Percentiles rank a stretch among this genome's conserved stretches.
These are phyloP conservation scores for Taphrina wiesneri DNA, from an alignment of 1,139 yeast genomes.

Conservation along the genomic window DNA sequence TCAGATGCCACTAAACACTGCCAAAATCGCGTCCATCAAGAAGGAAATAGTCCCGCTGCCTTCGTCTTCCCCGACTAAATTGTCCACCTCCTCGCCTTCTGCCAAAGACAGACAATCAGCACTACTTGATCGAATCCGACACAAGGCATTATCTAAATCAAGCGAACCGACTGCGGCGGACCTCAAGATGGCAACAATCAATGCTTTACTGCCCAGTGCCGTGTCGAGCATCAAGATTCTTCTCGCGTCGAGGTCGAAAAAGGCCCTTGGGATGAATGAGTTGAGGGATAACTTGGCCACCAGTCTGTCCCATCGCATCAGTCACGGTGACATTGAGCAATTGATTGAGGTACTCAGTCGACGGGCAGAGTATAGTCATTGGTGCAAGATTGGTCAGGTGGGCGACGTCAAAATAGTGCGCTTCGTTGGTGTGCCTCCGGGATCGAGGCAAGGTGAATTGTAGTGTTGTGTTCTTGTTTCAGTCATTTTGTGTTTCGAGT, in stretches of 20 bases:
- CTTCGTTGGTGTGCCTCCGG: slow-evolving; percentile 21
- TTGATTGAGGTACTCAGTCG: slow-evolving; percentile 1
- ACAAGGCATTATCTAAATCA: slow-evolving; percentile 11
- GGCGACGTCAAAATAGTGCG: slow-evolving; percentile 24
- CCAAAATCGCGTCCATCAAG: not conserved
- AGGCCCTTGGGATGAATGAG: slow-evolving; percentile 23
- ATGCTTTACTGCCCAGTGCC: slow-evolving; percentile 23
- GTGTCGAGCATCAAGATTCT: slow-evolving; percentile 25
- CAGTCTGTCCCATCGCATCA: slow-evolving; percentile 19
- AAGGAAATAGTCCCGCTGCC: not conserved
- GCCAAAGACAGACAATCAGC: slow-evolving; percentile 25
- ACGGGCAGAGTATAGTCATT: not conserved
- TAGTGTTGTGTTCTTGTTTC: not conserved
- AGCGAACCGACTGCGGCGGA: slow-evolving; percentile 6
- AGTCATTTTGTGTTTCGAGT: not conserved
- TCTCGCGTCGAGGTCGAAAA: slow-evolving; percentile 11
- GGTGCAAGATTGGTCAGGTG: slow-evolving; percentile 28
- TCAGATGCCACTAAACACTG: not conserved
- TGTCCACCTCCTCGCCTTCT: slow-evolving; percentile 5
- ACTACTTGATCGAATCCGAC: slow-evolving; percentile 12
- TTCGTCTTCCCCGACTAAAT: not conserved
- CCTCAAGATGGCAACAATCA: slow-evolving; percentile 16
- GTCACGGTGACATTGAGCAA: slow-evolving; percentile 11
- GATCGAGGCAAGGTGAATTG: not conserved
- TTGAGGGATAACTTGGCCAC: slow-evolving; percentile 21